Base-by-base conservation (phyloP, 2,329 filamentous ascomycete genomes). In the Scorias spongiosa region DNA sequence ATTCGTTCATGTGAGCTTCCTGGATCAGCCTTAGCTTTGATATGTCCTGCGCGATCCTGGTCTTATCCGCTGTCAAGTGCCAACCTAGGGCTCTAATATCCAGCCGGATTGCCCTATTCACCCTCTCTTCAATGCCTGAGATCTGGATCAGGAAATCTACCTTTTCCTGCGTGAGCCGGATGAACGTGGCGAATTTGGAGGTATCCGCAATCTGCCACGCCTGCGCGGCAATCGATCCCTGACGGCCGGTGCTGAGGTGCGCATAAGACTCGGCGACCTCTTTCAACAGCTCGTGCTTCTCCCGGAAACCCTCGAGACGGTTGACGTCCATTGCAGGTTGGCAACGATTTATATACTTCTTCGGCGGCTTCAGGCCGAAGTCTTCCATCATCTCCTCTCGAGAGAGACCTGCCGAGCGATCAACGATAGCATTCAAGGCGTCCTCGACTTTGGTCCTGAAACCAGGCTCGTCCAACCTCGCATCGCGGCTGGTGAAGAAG, bases 71-170 rank as follows among this genome's bases (percentile, higher is more conserved):
- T 10, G 54, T 47, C 2, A 68, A 58, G 50, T 70, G 67, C 67
- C 67, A 70, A n/a, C 65, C 67, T 53, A 70, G 64, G 10, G 62
- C 60, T 32, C 61, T 61, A 44, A 70, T 67, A 42, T 70, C 67
- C 47, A 63, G 62, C 30, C 61, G 57, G 52, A 66, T 64, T 10
- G 60, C 66, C 10, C 63, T 53, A 49, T 70, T 65, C 1, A 69
- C 62, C 36, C 62, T 56, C 40, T 67, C 63, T 48, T 66, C 63
- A 18, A 66, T 62, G 36, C 58, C 64, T 50, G 68, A 54, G 29
- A 68, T 51, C 10, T 59, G 52, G 36, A 70, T 64, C 39, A 70
- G 54, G n/a, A 55, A 57, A 44, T 69, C 66, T 5, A 70, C 62
- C 45, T 68, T 63, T 36, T 59, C 57, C 42, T 62, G 59, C 10